Base-by-base conservation (phyloP, 2,329 filamentous ascomycete species). In the Chaetomiaceae sp. region DNA sequence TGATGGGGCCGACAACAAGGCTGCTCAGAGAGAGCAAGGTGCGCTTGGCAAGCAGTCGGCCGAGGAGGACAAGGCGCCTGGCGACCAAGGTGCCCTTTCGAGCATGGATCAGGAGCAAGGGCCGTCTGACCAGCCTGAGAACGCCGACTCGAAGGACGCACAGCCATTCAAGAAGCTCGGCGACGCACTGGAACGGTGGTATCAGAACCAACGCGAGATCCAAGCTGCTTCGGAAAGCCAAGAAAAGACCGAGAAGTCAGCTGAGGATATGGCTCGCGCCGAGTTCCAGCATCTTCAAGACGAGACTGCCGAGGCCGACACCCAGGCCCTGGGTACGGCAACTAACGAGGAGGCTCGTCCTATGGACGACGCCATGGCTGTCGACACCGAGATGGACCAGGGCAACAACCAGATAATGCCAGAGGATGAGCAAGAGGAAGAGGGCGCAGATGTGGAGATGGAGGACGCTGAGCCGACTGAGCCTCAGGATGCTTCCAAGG, bases 101-200 rank as follows among this genome's bases (percentile, higher is more conserved):
- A 69, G 70, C 34, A 68, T 71, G 10, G 73, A 68, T n/a, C 58
- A 76, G 48, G 73, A 79, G 19, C 63, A 69, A 25, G 63, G 66
- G n/a, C 67, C 72, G 4, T 66, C 71, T n/a, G 72, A 77, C n/a
- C 66, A 71, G 31, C 67, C 71, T 3, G 64, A 58, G 47, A 70
- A 73, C 27, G 64, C 69, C 10, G 66, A 72, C 38, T 71, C 76
- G 47, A 68, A 68, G 23, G 66, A 69, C 10, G 68, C 74, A 40
- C 82, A 93, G 59, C 87, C 90, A 1, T 96, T 96, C 76, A 93
- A 93, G 71, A 95, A 96, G 64, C 80, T 99, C 25, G 93, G 93
- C 19, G 90, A 99, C 70, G 86, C 89, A 5, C 76, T 99, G 27
- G 91, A 97, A 66, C 82, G 86, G 60, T 99, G 91, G 89, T 91